Conservation (phyloP, 306 rosid genomes). For the Clitoria ternatea region DNA sequence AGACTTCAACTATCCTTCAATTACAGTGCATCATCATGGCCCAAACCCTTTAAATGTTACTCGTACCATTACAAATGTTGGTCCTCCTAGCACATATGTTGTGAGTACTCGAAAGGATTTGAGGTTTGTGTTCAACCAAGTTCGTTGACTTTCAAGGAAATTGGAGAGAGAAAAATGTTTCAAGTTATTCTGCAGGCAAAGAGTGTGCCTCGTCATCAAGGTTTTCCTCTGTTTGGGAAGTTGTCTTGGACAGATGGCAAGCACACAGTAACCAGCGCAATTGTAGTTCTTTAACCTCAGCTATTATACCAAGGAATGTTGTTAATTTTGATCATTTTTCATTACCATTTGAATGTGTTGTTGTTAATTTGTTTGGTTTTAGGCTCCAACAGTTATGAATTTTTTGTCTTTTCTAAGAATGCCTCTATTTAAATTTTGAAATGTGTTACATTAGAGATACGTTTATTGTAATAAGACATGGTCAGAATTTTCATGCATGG, state of each 20-base stretch:
- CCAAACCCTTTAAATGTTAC: constrained; percentile 2
- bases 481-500: no score
- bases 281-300: constrained; percentile 17
- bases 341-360: not conserved
- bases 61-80: constrained; percentile 49
- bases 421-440: no score
- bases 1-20: constrained; percentile 61
- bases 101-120: constrained; percentile 30
- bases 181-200: constrained; percentile 24
- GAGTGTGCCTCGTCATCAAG: not conserved
- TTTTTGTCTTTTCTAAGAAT: no score
- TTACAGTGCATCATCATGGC: constrained; percentile 25
- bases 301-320: no score
- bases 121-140: constrained; percentile 36
- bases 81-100: constrained; percentile 42
- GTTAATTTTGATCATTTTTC: no score
- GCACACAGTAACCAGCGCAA: constrained; percentile 43
- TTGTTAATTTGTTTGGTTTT: not conserved
- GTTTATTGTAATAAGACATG: no score
- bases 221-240: not conserved
- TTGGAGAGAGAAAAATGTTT: constrained; percentile 45
- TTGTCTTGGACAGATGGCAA: constrained; percentile 43
- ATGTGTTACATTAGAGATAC: no score
- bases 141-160: constrained; percentile 25
- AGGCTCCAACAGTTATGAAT: no score